Conservation (phyloP, 371 early-diverging fungal genomes). For the Rhizopus sp. region DNA sequence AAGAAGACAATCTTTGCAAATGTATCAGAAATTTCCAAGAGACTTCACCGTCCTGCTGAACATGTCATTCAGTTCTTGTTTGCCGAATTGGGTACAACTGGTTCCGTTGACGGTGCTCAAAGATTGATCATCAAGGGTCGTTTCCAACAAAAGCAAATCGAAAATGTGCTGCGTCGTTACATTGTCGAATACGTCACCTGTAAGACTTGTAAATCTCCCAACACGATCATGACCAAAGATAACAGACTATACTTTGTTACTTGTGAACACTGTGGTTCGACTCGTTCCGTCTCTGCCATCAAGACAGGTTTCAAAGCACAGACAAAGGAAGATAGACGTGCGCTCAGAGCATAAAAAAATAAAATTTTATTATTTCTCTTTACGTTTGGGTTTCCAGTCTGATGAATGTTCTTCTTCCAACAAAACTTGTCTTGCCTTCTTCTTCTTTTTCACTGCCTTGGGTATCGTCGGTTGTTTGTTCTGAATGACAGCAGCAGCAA, state of each 20-base stretch:
- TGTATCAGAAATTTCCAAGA: slow-evolving; percentile 89
- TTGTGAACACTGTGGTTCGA: slow-evolving; percentile 98
- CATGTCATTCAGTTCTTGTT: slow-evolving; percentile 98
- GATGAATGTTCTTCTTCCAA: slow-evolving; percentile 18
- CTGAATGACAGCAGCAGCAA: slow-evolving; percentile 26
- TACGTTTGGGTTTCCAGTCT: slow-evolving; percentile 24
- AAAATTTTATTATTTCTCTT: background rate
- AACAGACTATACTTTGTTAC: slow-evolving; percentile 98
- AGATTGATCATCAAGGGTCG: slow-evolving; percentile 97
- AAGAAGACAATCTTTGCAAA: slow-evolving; percentile 98
- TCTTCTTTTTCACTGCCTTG: slow-evolving; percentile 31
- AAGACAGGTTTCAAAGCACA: slow-evolving; percentile 98
- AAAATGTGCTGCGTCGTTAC: slow-evolving; percentile 97
- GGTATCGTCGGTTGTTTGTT: background rate
- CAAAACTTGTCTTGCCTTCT: slow-evolving; percentile 29
- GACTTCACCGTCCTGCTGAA: slow-evolving; percentile 95
- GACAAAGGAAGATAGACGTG: slow-evolving; percentile 67
- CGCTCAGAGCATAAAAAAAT: slow-evolving; percentile 41
- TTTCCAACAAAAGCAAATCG: slow-evolving; percentile 99
- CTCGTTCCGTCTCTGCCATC: slow-evolving; percentile 96
- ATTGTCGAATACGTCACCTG: slow-evolving; percentile 99
- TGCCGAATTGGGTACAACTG: slow-evolving; percentile 98
- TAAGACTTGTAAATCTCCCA: slow-evolving; percentile 98
- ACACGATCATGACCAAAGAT: slow-evolving; percentile 96
- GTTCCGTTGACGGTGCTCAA: slow-evolving; percentile 95